These are phyloP conservation scores for Incumbomyces delicatus DNA, from an alignment of 2,329 filamentous ascomycete species.

Conservation along the genomic window DNA sequence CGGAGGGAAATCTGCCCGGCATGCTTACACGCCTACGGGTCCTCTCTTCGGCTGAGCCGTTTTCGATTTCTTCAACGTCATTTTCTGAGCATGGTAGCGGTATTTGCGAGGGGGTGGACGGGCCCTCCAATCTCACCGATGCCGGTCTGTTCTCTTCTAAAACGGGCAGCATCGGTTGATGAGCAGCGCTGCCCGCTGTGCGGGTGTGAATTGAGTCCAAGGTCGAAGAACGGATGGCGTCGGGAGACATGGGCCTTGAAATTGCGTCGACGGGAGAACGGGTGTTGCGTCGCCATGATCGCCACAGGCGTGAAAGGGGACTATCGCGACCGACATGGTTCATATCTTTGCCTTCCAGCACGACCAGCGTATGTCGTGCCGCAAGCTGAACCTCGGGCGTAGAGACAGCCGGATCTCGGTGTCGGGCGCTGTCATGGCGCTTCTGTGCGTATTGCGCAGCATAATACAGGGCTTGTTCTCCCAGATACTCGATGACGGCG, in stretches of 20 bases:
- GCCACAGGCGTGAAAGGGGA: conserved; percentile 80
- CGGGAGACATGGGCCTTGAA: conserved; percentile 37
- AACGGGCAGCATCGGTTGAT: conserved; percentile 22
- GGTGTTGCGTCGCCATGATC: conserved; percentile 78
- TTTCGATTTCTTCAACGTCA: conserved; percentile 72
- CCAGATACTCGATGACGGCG: conserved; percentile 86
- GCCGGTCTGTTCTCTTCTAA: conserved; percentile 25
- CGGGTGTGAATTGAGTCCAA: conserved; percentile 14
- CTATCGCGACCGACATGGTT: conserved; percentile 86
- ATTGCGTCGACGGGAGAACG: conserved; percentile 38
- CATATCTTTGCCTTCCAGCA: conserved; percentile 87
- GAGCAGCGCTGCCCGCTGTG: conserved; percentile 23
- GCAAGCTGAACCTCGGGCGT: conserved; percentile 28
- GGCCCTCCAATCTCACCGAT: conserved; percentile 18
- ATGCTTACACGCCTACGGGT: conserved; percentile 14
- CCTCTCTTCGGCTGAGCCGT: conserved; percentile 42
- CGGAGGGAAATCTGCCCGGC: conserved; percentile 15
- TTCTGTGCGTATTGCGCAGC: conserved; percentile 75
- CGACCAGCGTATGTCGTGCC: conserved; percentile 52
- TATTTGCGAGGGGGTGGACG: conserved; percentile 45
- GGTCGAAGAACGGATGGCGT: conserved; percentile 19
- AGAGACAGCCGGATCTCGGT: conserved; percentile 15
- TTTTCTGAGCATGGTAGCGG: conserved; percentile 58
- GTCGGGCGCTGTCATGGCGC: conserved; percentile 41
- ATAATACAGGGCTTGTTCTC: conserved; percentile 79